phyloP scores from a whole-genome alignment of 768 basidiomycete species.

The Naematelia aurantialba region DNA sequence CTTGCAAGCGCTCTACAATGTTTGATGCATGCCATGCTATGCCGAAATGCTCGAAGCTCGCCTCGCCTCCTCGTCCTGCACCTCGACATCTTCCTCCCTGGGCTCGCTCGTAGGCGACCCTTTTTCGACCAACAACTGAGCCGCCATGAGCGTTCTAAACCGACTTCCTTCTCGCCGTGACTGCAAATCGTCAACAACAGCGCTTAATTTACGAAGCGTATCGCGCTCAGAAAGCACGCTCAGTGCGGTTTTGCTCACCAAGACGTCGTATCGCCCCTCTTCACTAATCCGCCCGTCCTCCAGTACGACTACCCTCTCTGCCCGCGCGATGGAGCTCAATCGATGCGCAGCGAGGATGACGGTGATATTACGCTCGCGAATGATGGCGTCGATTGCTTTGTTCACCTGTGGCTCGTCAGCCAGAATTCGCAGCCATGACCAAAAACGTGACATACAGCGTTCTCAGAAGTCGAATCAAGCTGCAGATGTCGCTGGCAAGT shows the following conservation, averaged over 20 bases:
- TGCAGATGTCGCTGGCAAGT: conserved; percentile 53
- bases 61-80: neutral
- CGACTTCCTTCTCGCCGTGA: conserved; percentile 67
- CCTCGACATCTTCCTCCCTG: neutral
- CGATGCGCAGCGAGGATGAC: conserved; percentile 87
- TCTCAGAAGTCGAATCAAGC: conserved; percentile 82
- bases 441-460: conserved; percentile 51
- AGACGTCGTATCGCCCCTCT: conserved; percentile 71
- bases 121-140: conserved; percentile 60
- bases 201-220: too few relatives aligned
- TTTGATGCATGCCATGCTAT: neutral
- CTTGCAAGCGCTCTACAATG: too few relatives aligned
- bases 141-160: conserved; percentile 84
- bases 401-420: conserved; percentile 62
- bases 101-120: neutral
- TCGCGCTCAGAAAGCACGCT: too few relatives aligned
- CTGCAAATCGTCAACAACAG: conserved; percentile 48
- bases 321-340: conserved; percentile 81
- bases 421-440: too few relatives aligned
- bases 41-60: neutral
- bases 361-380: conserved; percentile 73
- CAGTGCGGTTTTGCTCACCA: conserved; percentile 55
- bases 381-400: conserved; percentile 82
- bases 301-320: conserved; percentile 82
- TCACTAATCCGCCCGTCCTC: conserved; percentile 83